Evolutionary conservation across 192 early-diverging fungal species (phyloP).

Genomic region (Endogone sp.): DNA sequence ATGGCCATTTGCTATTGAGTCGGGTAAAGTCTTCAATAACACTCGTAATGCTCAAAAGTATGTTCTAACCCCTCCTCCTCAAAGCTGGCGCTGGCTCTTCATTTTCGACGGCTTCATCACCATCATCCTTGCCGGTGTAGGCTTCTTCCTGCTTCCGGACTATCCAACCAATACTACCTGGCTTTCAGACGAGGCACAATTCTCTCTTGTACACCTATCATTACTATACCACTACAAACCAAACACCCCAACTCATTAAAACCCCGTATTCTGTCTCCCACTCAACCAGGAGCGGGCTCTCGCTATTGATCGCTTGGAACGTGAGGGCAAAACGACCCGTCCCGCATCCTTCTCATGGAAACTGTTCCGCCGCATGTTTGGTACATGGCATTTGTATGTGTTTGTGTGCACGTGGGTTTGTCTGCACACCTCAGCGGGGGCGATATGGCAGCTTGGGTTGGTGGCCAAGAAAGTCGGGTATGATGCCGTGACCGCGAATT

Average conservation of each 20-base stretch:
- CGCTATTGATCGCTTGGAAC: constrained; percentile 2
- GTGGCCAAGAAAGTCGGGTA: constrained; percentile 29
- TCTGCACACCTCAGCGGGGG: constrained; percentile 22
- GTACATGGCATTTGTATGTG: constrained; percentile 19
- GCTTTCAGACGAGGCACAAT: constrained; percentile 18
- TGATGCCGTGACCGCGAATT: constrained; percentile 28
- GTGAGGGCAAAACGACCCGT: constrained; percentile 6
- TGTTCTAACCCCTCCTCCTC: too few relatives aligned
- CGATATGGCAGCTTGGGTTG: constrained; percentile 24
- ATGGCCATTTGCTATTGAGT: too few relatives aligned
- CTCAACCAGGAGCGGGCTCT: constrained; percentile 4
- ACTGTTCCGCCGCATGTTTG: constrained; percentile 1
- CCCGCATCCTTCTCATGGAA: background rate
- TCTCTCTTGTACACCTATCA: background rate
- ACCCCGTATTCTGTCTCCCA: background rate
- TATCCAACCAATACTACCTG: constrained; percentile 30
- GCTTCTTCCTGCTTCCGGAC: constrained; percentile 25
- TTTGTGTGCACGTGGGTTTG: constrained; percentile 29
- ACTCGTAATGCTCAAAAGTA: too few relatives aligned
- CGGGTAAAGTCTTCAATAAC: too few relatives aligned
- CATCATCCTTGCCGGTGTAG: constrained; percentile 16
- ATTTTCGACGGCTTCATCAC: constrained; percentile 30
- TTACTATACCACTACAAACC: background rate
- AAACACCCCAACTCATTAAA: background rate
- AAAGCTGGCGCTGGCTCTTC: constrained; percentile 37